These are phyloP conservation scores for Suillus variegatus DNA, from an alignment of 768 basidiomycete species.

Conservation along the genomic window DNA sequence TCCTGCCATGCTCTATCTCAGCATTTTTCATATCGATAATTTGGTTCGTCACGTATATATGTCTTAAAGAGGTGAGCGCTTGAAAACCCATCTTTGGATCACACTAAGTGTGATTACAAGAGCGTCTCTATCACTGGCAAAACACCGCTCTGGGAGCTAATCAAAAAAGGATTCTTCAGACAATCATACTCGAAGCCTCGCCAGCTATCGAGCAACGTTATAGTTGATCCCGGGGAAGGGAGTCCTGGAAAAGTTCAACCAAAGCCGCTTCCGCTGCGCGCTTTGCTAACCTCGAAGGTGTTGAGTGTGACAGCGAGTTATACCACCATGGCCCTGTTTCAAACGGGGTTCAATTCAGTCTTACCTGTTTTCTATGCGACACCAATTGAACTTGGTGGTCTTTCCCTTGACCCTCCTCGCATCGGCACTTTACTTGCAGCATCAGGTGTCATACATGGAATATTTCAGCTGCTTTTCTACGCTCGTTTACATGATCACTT, in stretches of 20 bases:
- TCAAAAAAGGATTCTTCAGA: neutral
- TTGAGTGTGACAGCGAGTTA: constrained; percentile 62
- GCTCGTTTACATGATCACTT: constrained; percentile 52
- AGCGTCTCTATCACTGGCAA: neutral
- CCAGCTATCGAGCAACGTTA: neutral
- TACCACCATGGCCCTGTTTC: constrained; percentile 57
- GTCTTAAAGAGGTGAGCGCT: constrained; percentile 52
- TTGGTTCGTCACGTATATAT: constrained; percentile 49
- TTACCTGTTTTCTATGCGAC: constrained; percentile 34
- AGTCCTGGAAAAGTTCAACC: neutral
- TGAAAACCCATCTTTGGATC: neutral
- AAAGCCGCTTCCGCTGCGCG: constrained; percentile 44
- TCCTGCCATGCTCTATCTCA: too few relatives aligned
- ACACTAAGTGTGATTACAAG: neutral
- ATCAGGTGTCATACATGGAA: constrained; percentile 32
- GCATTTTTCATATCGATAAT: constrained; percentile 44
- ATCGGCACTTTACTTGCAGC: constrained; percentile 32
- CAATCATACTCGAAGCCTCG: neutral
- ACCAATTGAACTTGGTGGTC: constrained; percentile 31
- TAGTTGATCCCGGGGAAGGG: neutral
- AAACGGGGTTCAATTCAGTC: constrained; percentile 58
- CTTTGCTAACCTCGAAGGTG: constrained; percentile 54
- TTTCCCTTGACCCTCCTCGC: constrained; percentile 24
- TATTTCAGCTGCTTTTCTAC: constrained; percentile 64
- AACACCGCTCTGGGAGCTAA: neutral